phyloP scores from a whole-genome alignment of 192 early-diverging fungal genomes.

The Jimgerdemannia lactiflua region DNA sequence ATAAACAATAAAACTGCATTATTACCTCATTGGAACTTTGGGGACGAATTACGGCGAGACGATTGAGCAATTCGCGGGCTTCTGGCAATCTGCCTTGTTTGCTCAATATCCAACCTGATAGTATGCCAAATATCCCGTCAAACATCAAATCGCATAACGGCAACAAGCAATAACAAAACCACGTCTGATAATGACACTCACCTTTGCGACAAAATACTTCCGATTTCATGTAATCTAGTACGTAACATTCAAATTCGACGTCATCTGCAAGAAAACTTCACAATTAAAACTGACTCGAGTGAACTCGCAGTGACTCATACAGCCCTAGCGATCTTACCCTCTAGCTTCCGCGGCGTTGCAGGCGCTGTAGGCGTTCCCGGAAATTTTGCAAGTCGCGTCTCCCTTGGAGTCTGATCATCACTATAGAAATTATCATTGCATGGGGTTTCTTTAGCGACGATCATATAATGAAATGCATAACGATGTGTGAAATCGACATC shows the following conservation, averaged over 20 bases:
- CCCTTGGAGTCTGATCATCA: slow-evolving; percentile 49
- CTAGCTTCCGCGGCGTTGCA: not conserved
- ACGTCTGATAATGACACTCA: slow-evolving; percentile 3
- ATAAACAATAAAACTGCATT: not conserved
- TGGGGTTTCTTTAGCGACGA: not conserved
- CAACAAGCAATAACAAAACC: not conserved
- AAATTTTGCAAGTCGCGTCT: slow-evolving; percentile 26
- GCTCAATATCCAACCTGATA: slow-evolving; percentile 26
- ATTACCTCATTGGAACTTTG: slow-evolving; percentile 32
- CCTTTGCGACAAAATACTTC: slow-evolving; percentile 37
- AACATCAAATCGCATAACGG: not conserved
- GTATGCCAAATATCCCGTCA: not conserved
- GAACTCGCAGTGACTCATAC: not conserved
- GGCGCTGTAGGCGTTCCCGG: slow-evolving; percentile 1
- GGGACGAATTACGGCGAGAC: slow-evolving; percentile 17
- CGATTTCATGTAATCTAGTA: slow-evolving; percentile 39
- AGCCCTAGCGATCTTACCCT: not conserved
- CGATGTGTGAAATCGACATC: not conserved
- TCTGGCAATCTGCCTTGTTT: slow-evolving; percentile 32
- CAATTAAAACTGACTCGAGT: not conserved
- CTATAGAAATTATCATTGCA: slow-evolving; percentile 11
- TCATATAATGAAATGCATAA: not conserved
- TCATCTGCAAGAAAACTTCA: not conserved
- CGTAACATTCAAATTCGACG: slow-evolving; percentile 32
- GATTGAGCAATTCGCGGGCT: slow-evolving; percentile 28